These are phyloP conservation scores for Microdochium paspali DNA, from an alignment of 2,329 filamentous ascomycete species.

Conservation along the genomic window DNA sequence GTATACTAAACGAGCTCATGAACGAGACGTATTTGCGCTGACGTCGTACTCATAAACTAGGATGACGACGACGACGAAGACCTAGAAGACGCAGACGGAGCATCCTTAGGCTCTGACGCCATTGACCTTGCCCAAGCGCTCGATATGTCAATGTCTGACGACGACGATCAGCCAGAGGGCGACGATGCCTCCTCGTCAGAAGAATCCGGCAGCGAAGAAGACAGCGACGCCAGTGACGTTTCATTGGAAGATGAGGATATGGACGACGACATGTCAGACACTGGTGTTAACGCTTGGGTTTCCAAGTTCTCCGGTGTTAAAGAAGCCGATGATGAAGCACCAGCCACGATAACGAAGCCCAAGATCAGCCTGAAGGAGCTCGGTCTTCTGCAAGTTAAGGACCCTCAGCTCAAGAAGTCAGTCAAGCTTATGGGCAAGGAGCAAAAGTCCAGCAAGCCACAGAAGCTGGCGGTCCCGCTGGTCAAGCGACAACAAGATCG, in stretches of 20 bases:
- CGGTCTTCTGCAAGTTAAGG: constrained; percentile 58
- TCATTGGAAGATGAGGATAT: constrained; percentile 24
- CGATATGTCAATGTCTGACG: constrained; percentile 34
- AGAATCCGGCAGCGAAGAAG: constrained; percentile 17
- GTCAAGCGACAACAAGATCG: constrained; percentile 80
- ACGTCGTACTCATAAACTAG: constrained; percentile 32
- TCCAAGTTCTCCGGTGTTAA: constrained; percentile 59
- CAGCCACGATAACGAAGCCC: constrained; percentile 45
- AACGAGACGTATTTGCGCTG: constrained; percentile 2
- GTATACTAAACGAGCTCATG: not conserved
- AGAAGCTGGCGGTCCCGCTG: constrained; percentile 74
- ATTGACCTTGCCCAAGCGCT: constrained; percentile 49
- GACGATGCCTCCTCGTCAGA: constrained; percentile 32
- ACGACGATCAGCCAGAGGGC: constrained; percentile 37
- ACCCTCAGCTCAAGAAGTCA: constrained; percentile 68
- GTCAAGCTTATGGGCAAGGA: constrained; percentile 66
- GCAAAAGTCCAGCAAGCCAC: constrained; percentile 44
- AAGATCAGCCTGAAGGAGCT: constrained; percentile 72
- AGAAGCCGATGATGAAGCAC: constrained; percentile 39
- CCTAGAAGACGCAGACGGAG: constrained; percentile 45
- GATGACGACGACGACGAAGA: constrained; percentile 49
- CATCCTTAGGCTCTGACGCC: constrained; percentile 48
- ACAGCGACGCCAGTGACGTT: constrained; percentile 28
- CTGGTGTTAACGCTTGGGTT: constrained; percentile 39
- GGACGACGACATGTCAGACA: constrained; percentile 38